Base-by-base conservation (phyloP, 2,329 filamentous ascomycete genomes). In the Neonectria punicea region DNA sequence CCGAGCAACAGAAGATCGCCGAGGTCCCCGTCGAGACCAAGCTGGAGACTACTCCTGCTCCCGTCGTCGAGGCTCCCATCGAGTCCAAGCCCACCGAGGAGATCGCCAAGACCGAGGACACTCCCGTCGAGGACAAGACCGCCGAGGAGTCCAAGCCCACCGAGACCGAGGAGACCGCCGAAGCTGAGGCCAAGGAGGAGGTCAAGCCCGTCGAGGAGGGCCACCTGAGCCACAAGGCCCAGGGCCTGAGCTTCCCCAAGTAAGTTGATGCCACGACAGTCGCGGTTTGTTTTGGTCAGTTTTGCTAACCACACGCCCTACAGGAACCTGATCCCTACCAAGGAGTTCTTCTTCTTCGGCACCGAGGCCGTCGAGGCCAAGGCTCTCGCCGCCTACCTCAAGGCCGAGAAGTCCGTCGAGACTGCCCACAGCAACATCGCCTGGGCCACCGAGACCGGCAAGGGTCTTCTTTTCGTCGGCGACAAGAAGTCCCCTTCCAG, bases 381-480 rank as follows among this genome's bases (percentile, higher is more conserved):
- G 82, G 86, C 91, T 77, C 87, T 98, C 62, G 81, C 86, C 72
- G 83, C 86, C 74, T 98, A 95, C 85, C 86, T 97, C 74, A 93
- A 94, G 83, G 90, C 89, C 76, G 94, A 97, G 88, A 98, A 98
- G 90, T 86, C 90, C 61, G 86, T 90, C 58, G 86, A 87, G 67
- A 81, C 90, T 71, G 91, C 92, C 67, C 91, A 97, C 84, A 87
- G 92, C 71, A 91, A 92, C 74, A 91, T 90, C 73, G 92, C 96
- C 39, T 98, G 96, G 93, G 93, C 95, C 69, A 90, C 90, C 73
- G 90, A 97, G 86, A 98, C 95, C 65, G 95, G 95, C 80, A 97
- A 97, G 86, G 96, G 96, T 77, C 91, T 98, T 20, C 86, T 98
- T 46, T 97, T 97, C 87, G 92, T 93, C 82, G 91, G 92, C 76